These are phyloP conservation scores for Colletotrichum sp. DNA, from an alignment of 2,329 filamentous ascomycete species.

Conservation along the genomic window DNA sequence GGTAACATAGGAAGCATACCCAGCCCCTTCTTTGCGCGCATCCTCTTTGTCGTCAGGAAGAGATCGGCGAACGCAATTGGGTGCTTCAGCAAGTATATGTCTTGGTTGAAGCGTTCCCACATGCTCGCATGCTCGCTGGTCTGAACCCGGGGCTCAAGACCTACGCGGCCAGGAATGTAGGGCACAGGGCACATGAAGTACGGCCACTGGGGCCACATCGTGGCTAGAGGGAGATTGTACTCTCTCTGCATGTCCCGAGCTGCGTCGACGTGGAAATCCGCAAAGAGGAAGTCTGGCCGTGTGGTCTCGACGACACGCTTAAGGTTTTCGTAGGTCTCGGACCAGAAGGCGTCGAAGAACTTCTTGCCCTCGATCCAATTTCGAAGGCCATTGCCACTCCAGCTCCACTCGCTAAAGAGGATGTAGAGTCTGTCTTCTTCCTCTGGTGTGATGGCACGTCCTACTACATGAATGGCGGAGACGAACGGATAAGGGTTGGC, in stretches of 20 bases:
- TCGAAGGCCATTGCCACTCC: constrained; percentile 32
- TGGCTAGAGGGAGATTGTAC: constrained; percentile 41
- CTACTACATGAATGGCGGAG: background rate
- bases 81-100: background rate
- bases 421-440: background rate
- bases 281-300: constrained; percentile 42
- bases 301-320: constrained; percentile 23
- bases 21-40: constrained; percentile 37
- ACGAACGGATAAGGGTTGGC: background rate
- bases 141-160: constrained; percentile 40
- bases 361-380: constrained; percentile 25
- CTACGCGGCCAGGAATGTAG: constrained; percentile 46
- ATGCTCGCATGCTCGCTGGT: constrained; percentile 44
- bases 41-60: constrained; percentile 22
- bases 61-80: background rate
- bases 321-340: constrained; percentile 29
- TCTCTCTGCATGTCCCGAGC: constrained; percentile 42
- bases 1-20: constrained; percentile 31
- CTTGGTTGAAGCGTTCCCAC: constrained; percentile 33
- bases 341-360: constrained; percentile 40
- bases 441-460: background rate
- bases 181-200: constrained; percentile 37
- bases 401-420: constrained; percentile 4
- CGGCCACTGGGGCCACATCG: constrained; percentile 47
- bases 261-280: constrained; percentile 47